phyloP scores from a whole-genome alignment of 2,329 filamentous ascomycete species.

The Fusarium dimerum region DNA sequence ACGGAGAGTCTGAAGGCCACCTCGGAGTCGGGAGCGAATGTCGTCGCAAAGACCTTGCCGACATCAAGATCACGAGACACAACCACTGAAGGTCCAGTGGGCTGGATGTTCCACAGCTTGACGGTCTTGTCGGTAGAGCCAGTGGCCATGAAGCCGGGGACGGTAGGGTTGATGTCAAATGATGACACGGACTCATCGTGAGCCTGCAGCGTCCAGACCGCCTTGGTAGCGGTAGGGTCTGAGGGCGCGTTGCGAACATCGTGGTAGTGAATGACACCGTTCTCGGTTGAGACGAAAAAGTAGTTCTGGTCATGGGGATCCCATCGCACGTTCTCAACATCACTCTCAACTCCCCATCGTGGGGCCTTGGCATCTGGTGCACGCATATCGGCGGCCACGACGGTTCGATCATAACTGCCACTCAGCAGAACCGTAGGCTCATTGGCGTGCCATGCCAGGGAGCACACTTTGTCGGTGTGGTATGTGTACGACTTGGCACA shows the following conservation, averaged over 20 bases:
- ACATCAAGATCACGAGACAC: slow-evolving; percentile 90
- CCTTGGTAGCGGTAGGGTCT: slow-evolving; percentile 73
- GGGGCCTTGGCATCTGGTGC: slow-evolving; percentile 80
- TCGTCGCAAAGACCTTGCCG: slow-evolving; percentile 89
- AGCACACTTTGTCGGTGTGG: slow-evolving; percentile 98
- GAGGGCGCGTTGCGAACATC: slow-evolving; percentile 78
- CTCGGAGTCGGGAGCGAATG: slow-evolving; percentile 86
- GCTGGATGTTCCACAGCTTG: slow-evolving; percentile 92
- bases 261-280: slow-evolving; percentile 88
- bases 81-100: slow-evolving; percentile 83
- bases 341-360: slow-evolving; percentile 91
- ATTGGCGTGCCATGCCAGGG: slow-evolving; percentile 86
- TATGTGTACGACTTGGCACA: slow-evolving; percentile 95
- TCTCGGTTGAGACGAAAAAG: slow-evolving; percentile 95
- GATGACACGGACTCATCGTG: slow-evolving; percentile 90
- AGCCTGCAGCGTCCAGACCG: slow-evolving; percentile 92
- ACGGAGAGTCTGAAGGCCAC: slow-evolving; percentile 92
- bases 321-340: slow-evolving; percentile 92
- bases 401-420: slow-evolving; percentile 91
- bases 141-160: slow-evolving; percentile 91
- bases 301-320: slow-evolving; percentile 89
- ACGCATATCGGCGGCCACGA: slow-evolving; percentile 95
- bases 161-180: slow-evolving; percentile 86
- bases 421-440: slow-evolving; percentile 88
- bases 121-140: slow-evolving; percentile 93